Percentiles rank a stretch among this genome's conserved stretches.
phyloP scores from a whole-genome alignment of 257 asterid species.

The Fraxinus anomala region DNA sequence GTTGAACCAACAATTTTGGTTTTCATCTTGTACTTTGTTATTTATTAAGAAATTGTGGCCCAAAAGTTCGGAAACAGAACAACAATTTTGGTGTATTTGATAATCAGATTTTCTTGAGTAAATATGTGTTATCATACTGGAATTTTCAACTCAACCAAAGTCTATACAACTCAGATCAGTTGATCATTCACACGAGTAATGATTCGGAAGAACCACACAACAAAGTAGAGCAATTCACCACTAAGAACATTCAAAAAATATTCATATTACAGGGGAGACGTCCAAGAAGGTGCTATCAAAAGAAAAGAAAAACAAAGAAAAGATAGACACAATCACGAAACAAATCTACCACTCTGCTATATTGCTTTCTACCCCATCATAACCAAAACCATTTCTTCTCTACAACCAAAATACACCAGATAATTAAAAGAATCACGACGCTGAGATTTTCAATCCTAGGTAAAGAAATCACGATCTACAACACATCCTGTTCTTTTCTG shows the following conservation, averaged over 20 bases:
- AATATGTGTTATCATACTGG: too few species aligned
- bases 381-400: background rate
- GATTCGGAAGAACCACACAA: too few species aligned
- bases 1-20: constrained; percentile 23
- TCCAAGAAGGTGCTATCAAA: background rate
- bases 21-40: background rate
- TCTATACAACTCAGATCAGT: too few species aligned
- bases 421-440: constrained; percentile 13
- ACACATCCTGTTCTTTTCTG: constrained; percentile 67
- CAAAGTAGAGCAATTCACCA: too few species aligned
- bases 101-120: too few species aligned
- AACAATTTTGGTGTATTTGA: too few species aligned
- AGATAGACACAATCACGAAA: background rate
- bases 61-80: too few species aligned
- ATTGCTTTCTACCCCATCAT: background rate
- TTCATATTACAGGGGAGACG: background rate
- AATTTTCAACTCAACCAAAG: too few species aligned
- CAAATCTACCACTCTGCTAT: background rate
- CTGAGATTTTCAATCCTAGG: background rate
- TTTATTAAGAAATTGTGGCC: too few species aligned
- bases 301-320: background rate
- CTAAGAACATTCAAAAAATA: background rate
- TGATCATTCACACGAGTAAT: too few species aligned
- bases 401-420: constrained; percentile 29
- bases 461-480: constrained; percentile 45